Evolutionary conservation across 257 asterid genomes (phyloP).

Genomic region (Primulina eburnea): DNA sequence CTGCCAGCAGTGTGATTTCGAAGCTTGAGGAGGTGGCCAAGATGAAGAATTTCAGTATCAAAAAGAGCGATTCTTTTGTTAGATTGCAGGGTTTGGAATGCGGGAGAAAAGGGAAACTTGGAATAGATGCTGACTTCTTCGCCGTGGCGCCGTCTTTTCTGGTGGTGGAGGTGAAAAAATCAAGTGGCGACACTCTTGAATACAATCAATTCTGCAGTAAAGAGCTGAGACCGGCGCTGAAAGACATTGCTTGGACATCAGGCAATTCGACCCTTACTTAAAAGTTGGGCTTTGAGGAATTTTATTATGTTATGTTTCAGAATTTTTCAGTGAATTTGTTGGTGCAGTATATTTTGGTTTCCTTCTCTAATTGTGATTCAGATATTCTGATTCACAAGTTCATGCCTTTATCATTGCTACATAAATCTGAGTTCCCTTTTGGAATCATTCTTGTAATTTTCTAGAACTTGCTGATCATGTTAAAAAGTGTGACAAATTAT

Average conservation of each 20-base stretch:
- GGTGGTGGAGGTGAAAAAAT: slow-evolving; percentile 51
- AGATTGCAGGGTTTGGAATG: slow-evolving; percentile 39
- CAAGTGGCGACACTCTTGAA: slow-evolving; percentile 55
- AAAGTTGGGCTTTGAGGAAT: background rate
- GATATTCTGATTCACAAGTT: background rate
- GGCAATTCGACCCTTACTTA: slow-evolving; percentile 31
- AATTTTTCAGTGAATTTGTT: background rate
- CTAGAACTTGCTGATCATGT: too few species aligned
- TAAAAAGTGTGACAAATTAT: too few species aligned
- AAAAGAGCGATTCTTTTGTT: slow-evolving; percentile 41
- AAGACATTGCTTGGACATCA: slow-evolving; percentile 48
- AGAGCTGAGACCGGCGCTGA: slow-evolving; percentile 51
- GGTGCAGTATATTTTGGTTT: background rate
- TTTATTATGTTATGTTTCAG: background rate
- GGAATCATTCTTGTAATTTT: too few species aligned
- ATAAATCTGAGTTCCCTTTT: background rate
- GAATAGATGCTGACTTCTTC: slow-evolving; percentile 47
- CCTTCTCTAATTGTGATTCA: background rate
- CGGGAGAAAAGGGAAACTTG: slow-evolving; percentile 56
- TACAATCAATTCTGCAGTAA: slow-evolving; percentile 50
- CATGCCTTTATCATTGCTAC: background rate
- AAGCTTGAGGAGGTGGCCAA: slow-evolving; percentile 49
- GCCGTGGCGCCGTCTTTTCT: slow-evolving; percentile 42
- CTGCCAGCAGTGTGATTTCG: slow-evolving; percentile 48
- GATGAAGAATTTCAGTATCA: slow-evolving; percentile 38